A percentile compares a stretch with the other conserved stretches of the same genome.
Evolutionary conservation across 208 protist genomes (phyloP).

Genomic region (Trypanosoma avium): DNA sequence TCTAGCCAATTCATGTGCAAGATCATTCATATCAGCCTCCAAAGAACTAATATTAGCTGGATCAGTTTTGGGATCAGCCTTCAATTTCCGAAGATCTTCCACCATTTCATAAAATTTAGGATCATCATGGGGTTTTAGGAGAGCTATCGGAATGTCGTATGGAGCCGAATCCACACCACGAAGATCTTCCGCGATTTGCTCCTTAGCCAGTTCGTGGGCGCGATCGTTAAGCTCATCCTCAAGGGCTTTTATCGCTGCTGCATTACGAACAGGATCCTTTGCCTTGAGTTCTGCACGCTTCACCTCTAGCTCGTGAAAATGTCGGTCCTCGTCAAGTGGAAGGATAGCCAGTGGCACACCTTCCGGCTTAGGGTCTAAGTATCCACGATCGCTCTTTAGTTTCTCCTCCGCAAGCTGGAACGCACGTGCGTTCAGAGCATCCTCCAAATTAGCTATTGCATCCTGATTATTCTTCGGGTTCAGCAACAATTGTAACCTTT

Average conservation of each 20-base stretch:
- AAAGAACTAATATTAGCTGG: background rate
- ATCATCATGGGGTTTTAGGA: slow-evolving; percentile 68
- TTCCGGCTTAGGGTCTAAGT: slow-evolving; percentile 59
- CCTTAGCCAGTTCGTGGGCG: slow-evolving; percentile 52
- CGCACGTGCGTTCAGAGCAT: slow-evolving; percentile 49
- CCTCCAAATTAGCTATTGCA: slow-evolving; percentile 47
- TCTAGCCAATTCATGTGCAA: slow-evolving; percentile 63
- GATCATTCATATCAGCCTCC: slow-evolving; percentile 56
- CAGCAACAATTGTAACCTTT: slow-evolving; percentile 62
- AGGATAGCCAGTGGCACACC: slow-evolving; percentile 57
- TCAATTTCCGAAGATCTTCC: slow-evolving; percentile 50
- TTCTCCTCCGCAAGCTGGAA: slow-evolving; percentile 52
- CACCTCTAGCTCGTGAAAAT: slow-evolving; percentile 62
- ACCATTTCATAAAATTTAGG: slow-evolving; percentile 60
- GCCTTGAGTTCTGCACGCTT: slow-evolving; percentile 57
- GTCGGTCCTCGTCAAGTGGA: slow-evolving; percentile 59
- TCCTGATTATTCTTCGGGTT: slow-evolving; percentile 34
- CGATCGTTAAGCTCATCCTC: slow-evolving; percentile 80
- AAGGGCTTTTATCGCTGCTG: slow-evolving; percentile 46
- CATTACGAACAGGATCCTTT: slow-evolving; percentile 51
- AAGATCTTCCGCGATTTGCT: slow-evolving; percentile 66
- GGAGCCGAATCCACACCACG: slow-evolving; percentile 43
- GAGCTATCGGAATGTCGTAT: slow-evolving; percentile 50
- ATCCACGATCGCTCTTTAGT: slow-evolving; percentile 56
- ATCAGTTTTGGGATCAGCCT: slow-evolving; percentile 22